Conservation (phyloP, 1,284 basidiomycete species). For the Puccinia coronata region DNA sequence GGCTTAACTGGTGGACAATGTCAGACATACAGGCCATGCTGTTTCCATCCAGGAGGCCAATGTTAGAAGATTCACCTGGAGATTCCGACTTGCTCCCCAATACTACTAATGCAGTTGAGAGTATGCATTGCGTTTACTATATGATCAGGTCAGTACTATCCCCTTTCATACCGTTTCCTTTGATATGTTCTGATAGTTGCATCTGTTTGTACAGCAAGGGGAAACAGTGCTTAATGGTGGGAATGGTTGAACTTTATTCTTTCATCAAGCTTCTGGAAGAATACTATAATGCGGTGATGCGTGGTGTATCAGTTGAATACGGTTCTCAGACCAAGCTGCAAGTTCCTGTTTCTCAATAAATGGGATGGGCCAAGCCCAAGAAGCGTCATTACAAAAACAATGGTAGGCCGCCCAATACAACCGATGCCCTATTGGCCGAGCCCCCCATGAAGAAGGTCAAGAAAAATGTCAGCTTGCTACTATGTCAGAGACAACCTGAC, state of each 20-base stretch:
- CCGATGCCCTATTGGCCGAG: too few species aligned
- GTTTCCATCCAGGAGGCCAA: neutral
- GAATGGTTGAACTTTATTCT: neutral
- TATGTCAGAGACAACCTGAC: too few species aligned
- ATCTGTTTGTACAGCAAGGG: too few species aligned
- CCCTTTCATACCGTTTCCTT: too few species aligned
- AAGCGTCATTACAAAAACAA: too few species aligned
- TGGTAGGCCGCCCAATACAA: too few species aligned
- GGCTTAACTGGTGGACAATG: neutral
- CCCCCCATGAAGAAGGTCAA: too few species aligned
- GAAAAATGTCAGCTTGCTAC: too few species aligned
- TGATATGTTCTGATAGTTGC: too few species aligned
- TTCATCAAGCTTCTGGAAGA: neutral
- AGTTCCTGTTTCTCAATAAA: too few species aligned
- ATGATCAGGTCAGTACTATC: neutral
- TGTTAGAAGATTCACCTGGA: neutral
- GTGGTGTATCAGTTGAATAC: neutral
- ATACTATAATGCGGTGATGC: neutral
- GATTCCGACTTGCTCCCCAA: neutral
- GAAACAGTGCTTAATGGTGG: neutral
- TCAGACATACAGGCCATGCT: neutral
- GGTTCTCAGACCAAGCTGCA: too few species aligned
- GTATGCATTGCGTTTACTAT: neutral
- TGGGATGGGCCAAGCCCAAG: too few species aligned
- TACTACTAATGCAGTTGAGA: neutral